A percentile compares a stretch with the other conserved stretches of the same genome.
Evolutionary conservation across 495 filamentous ascomycete species (phyloP).

Genomic region (Xylaria sp.): DNA sequence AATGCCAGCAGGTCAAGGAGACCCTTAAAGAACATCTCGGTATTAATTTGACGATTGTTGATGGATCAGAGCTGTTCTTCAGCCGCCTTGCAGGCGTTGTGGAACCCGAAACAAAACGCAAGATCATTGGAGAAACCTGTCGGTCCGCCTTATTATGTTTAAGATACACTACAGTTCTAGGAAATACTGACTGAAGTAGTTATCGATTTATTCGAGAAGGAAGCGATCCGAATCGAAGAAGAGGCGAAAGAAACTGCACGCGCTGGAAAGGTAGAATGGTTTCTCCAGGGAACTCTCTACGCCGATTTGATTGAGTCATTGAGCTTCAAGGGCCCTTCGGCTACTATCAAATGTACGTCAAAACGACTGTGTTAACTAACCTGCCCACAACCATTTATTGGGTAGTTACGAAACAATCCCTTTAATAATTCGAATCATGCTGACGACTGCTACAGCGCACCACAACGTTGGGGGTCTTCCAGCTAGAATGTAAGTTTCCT

Average conservation of each 20-base stretch:
- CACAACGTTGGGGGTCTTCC: slow-evolving; percentile 84
- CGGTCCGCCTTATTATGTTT: slow-evolving; percentile 24
- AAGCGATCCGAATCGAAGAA: slow-evolving; percentile 76
- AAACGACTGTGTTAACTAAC: background rate
- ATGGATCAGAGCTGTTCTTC: slow-evolving; percentile 80
- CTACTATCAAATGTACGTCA: slow-evolving; percentile 71
- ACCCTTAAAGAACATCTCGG: slow-evolving; percentile 77
- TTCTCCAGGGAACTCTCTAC: slow-evolving; percentile 86
- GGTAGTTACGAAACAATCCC: background rate
- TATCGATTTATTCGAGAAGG: slow-evolving; percentile 88
- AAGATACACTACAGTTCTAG: background rate
- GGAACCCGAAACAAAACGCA: slow-evolving; percentile 92
- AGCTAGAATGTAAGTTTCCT: slow-evolving; percentile 33
- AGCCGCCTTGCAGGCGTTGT: slow-evolving; percentile 72
- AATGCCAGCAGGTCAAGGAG: slow-evolving; percentile 80
- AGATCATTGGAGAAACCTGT: slow-evolving; percentile 80
- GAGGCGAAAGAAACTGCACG: slow-evolving; percentile 65
- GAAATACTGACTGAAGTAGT: slow-evolving; percentile 48
- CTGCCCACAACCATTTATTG: background rate
- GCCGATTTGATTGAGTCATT: slow-evolving; percentile 83
- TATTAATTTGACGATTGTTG: slow-evolving; percentile 89
- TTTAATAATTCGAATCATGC: background rate
- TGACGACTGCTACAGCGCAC: slow-evolving; percentile 48
- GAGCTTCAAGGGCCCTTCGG: slow-evolving; percentile 80
- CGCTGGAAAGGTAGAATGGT: slow-evolving; percentile 76